These are phyloP conservation scores for Bolboschoenus planiculmis DNA, from an alignment of 176 grass and related monocot species.

Conservation along the genomic window DNA sequence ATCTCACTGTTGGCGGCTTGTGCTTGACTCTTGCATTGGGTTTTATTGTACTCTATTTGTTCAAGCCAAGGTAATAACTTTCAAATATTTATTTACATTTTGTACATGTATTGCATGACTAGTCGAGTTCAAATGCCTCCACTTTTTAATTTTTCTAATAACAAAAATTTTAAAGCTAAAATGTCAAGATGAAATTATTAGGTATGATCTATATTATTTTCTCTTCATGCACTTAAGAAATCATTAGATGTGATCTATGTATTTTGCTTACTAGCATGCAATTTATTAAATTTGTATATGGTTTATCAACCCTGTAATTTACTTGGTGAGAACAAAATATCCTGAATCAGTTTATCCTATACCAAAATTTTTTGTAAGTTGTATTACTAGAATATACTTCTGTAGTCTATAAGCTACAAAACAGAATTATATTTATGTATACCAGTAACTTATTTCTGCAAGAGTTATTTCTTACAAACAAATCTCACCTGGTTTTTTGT, in stretches of 20 bases:
- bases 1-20: constrained; percentile 55
- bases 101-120: not conserved
- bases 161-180: too few relatives aligned
- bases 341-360: not conserved
- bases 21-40: constrained; percentile 59
- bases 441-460: not conserved
- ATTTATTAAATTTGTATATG: not conserved
- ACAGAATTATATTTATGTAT: not conserved
- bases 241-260: too few relatives aligned
- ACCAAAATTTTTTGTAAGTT: not conserved
- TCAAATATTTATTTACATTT: not conserved
- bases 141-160: too few relatives aligned
- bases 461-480: not conserved
- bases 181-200: too few relatives aligned
- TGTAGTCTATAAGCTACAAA: not conserved
- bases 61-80: constrained; percentile 69
- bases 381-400: not conserved
- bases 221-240: too few relatives aligned
- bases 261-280: not conserved
- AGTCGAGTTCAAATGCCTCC: too few relatives aligned
- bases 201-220: not conserved
- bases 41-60: constrained; percentile 61
- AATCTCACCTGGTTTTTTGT: constrained; percentile 20
- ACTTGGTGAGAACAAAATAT: not conserved
- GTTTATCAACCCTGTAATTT: not conserved